Base-by-base conservation (phyloP, 805 yeast genomes). In the Yamadazyma sp. region DNA sequence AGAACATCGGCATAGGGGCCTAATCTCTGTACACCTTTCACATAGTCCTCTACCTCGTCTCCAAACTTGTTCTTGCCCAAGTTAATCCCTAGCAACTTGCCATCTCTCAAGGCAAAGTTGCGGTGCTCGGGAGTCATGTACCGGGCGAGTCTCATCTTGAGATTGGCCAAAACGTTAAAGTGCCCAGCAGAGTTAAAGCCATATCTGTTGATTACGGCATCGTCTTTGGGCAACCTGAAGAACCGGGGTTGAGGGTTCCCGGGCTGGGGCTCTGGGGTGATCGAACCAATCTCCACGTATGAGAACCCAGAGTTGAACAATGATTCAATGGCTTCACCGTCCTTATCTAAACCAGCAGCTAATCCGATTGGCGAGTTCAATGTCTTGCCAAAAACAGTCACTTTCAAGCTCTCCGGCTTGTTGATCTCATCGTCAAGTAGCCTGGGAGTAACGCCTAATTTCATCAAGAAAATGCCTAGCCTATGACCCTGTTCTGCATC, bases 151-250 rank as follows among this genome's bases (percentile, higher is more conserved):
- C 98, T 78, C 27, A 75, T 50, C 47, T 80, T 74, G 52, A 90
- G 70, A n/a, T 81, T 73, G 2, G 78, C 78, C 37, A 81, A 64
- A 16, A 90, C 95, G 22, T 64, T 74, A 47, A 78, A 76, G 57
- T 89, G 96, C 29, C 98, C 98, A 32, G 77, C 74, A 3, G 97
- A 89, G 57, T 91, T 91, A 73, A 91, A 90, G 2, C 98, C 98
- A 57, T 90, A 91, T 45, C 98, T 74, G 66, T 91, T 91, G 50
- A 90, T 87, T 28, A 91, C 95, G 4, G 97, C 96, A 39, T 78
- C 84, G 59, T 91, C 97, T 46, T 77, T 70, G 5, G 84, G 78
- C 41, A 91, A 70, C 51, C 98, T 77, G 69, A 90, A 91, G 53
- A 91, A 86, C 42, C 98, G 73, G 15, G 98, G 98, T 50, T 66